A percentile compares a stretch with the other conserved stretches of the same genome.
Evolutionary conservation across 495 filamentous ascomycete genomes (phyloP).

Genomic region (Penicillium crystallinum): DNA sequence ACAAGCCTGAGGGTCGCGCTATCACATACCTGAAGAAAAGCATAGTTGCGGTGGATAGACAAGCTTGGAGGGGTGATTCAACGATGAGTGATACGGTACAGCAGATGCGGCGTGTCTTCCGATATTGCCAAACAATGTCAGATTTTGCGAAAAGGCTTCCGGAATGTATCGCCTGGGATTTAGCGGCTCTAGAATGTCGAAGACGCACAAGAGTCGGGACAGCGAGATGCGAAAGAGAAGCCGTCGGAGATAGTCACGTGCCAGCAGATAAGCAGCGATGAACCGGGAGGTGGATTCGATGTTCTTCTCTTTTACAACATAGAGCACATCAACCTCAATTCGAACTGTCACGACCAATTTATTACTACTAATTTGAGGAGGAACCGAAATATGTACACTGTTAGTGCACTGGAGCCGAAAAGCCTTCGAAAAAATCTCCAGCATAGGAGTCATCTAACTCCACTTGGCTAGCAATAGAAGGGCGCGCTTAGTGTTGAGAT

Average conservation of each 20-base stretch:
- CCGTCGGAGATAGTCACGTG: neutral
- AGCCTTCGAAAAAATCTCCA: too few relatives aligned
- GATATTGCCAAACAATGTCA: neutral
- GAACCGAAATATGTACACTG: too few relatives aligned
- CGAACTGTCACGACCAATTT: too few relatives aligned
- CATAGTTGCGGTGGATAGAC: slow-evolving; percentile 26
- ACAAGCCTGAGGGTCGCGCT: slow-evolving; percentile 1
- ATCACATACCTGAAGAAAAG: slow-evolving; percentile 45
- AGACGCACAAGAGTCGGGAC: neutral
- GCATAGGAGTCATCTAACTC: too few relatives aligned
- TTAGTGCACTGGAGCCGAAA: too few relatives aligned
- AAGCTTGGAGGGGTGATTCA: slow-evolving; percentile 6
- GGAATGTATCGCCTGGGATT: neutral
- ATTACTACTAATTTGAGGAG: too few relatives aligned
- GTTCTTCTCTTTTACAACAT: too few relatives aligned
- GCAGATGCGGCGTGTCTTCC: neutral
- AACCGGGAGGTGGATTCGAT: too few relatives aligned
- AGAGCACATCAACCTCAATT: too few relatives aligned
- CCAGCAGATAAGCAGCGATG: neutral
- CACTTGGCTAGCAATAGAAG: too few relatives aligned
- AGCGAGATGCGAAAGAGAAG: neutral
- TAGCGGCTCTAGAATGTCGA: neutral
- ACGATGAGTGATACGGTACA: neutral
- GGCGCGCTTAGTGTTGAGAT: too few relatives aligned
- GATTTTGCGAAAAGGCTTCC: neutral